These are phyloP conservation scores for Ustilago sp. DNA, from an alignment of 1,284 basidiomycete genomes.

Conservation along the genomic window DNA sequence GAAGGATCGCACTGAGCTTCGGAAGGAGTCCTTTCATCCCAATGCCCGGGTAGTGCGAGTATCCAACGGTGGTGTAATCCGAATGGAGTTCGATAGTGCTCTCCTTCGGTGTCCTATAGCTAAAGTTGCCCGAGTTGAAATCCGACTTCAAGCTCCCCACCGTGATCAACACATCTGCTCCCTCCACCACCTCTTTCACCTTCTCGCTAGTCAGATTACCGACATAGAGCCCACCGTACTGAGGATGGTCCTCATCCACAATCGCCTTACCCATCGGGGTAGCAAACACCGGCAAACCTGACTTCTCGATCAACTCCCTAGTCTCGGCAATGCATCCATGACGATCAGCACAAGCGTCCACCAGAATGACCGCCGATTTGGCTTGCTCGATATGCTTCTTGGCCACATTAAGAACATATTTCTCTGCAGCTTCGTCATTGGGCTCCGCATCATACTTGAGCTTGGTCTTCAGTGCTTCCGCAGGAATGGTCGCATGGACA, in stretches of 20 bases:
- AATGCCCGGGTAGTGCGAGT: slow-evolving; percentile 72
- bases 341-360: slow-evolving; percentile 87
- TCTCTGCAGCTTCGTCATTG: slow-evolving; percentile 77
- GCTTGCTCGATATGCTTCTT: slow-evolving; percentile 74
- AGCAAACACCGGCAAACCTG: slow-evolving; percentile 72
- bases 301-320: slow-evolving; percentile 77
- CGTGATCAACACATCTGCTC: slow-evolving; percentile 84
- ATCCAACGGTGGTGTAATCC: slow-evolving; percentile 63
- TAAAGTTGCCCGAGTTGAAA: slow-evolving; percentile 86
- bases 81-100: slow-evolving; percentile 81
- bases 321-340: slow-evolving; percentile 81
- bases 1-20: slow-evolving; percentile 48
- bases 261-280: slow-evolving; percentile 91
- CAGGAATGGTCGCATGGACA: slow-evolving; percentile 78
- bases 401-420: slow-evolving; percentile 76
- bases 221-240: slow-evolving; percentile 85
- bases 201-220: slow-evolving; percentile 70
- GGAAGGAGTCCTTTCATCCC: slow-evolving; percentile 61
- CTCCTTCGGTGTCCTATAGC: slow-evolving; percentile 42
- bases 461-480: slow-evolving; percentile 76
- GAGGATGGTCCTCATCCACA: slow-evolving; percentile 80
- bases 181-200: slow-evolving; percentile 82
- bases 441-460: slow-evolving; percentile 31
- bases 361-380: slow-evolving; percentile 80
- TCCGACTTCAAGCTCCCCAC: slow-evolving; percentile 85